Evolutionary conservation across 805 yeast species (phyloP).

Genomic region (Suhomyces canberraensis): DNA sequence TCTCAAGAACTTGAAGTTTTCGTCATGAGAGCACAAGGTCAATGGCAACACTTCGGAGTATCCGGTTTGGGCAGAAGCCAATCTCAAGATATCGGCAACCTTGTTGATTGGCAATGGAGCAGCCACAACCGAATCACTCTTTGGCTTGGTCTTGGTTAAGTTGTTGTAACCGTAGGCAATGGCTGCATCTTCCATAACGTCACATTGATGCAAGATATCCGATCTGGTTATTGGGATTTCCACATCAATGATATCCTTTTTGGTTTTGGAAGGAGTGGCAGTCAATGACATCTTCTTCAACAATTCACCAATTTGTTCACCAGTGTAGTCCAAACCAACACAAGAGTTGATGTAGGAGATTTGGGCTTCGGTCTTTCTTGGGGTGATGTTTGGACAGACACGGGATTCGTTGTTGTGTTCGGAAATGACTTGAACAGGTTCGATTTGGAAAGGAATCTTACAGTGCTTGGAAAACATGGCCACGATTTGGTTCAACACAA

Average conservation of each 20-base stretch:
- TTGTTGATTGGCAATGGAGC: conserved; percentile 88
- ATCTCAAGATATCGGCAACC: conserved; percentile 83
- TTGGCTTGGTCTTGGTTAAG: conserved; percentile 72
- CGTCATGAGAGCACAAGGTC: conserved; percentile 94
- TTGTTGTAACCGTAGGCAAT: conserved; percentile 94
- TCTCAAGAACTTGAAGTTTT: conserved; percentile 86
- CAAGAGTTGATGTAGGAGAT: conserved; percentile 86
- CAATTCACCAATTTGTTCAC: conserved; percentile 64
- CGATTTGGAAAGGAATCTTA: conserved; percentile 75
- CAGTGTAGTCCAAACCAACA: conserved; percentile 74
- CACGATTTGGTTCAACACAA: conserved; percentile 87
- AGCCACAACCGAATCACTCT: conserved; percentile 77
- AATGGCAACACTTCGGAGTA: conserved; percentile 96
- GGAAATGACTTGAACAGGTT: conserved; percentile 83
- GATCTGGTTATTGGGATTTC: conserved; percentile 91
- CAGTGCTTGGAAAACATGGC: conserved; percentile 95
- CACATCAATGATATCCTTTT: conserved; percentile 56
- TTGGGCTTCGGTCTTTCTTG: conserved; percentile 71
- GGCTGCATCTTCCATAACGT: conserved; percentile 97
- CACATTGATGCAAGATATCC: conserved; percentile 95
- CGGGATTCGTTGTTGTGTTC: conserved; percentile 77
- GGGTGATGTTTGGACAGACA: conserved; percentile 66
- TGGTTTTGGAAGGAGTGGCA: conserved; percentile 51
- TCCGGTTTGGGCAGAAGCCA: conserved; percentile 90
- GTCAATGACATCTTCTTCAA: conserved; percentile 77